Percentiles rank a stretch among this genome's conserved stretches.
Evolutionary conservation across 2,329 filamentous ascomycete species (phyloP).

Genomic region (Penicillium expansum): DNA sequence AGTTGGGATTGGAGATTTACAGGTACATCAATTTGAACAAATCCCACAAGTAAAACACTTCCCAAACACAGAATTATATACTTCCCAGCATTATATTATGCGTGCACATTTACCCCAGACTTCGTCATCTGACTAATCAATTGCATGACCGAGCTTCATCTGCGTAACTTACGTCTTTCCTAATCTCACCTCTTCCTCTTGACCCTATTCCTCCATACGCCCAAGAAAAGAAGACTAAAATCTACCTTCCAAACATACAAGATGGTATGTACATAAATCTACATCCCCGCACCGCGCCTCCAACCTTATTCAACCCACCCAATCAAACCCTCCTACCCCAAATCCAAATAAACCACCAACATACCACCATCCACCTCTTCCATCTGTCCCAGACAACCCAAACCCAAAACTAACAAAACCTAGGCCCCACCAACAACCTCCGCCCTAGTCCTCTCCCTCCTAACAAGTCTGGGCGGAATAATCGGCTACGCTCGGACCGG

Average conservation of each 20-base stretch:
- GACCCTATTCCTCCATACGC: not conserved
- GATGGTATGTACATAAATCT: too few relatives aligned
- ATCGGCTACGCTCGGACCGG: constrained; percentile 82
- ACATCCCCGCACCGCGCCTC: not conserved
- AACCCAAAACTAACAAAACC: constrained; percentile 2
- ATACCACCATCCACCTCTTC: not conserved
- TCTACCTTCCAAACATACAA: not conserved
- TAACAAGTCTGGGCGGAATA: constrained; percentile 84
- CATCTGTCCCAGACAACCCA: not conserved
- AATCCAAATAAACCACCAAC: not conserved
- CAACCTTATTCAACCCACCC: not conserved
- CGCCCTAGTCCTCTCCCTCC: constrained; percentile 72
- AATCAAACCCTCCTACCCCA: not conserved
- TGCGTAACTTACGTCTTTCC: not conserved
- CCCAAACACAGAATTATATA: not conserved
- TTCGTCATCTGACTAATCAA: constrained; percentile 10
- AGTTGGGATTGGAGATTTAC: not conserved
- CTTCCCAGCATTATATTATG: not conserved
- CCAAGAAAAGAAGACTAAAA: not conserved
- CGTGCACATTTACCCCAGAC: constrained; percentile 5
- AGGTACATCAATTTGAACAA: not conserved
- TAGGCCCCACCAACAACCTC: constrained; percentile 48
- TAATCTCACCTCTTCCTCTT: not conserved
- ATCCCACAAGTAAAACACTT: not conserved
- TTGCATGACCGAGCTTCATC: constrained; percentile 2